phyloP scores from a whole-genome alignment of 2,329 filamentous ascomycete species.

The Ambrosiella beaveri region DNA sequence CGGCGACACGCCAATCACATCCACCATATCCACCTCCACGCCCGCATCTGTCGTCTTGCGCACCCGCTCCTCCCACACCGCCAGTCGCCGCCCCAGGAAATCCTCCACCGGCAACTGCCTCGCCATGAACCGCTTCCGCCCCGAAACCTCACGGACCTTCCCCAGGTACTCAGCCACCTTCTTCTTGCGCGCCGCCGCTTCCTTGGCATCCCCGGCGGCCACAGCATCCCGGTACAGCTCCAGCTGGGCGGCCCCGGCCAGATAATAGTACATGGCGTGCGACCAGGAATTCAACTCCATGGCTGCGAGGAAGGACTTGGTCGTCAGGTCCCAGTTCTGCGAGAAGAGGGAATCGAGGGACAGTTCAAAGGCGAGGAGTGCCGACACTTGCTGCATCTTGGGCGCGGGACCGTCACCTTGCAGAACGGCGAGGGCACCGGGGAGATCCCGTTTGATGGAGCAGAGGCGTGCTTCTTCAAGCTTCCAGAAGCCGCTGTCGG shows the following conservation, averaged over 20 bases:
- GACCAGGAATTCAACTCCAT: constrained; percentile 81
- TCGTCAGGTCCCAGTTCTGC: constrained; percentile 58
- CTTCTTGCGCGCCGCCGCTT: constrained; percentile 39
- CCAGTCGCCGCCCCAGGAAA: constrained; percentile 67
- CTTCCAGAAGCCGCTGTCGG: constrained; percentile 68
- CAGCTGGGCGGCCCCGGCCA: constrained; percentile 61
- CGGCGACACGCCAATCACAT: constrained; percentile 67
- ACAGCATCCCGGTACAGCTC: constrained; percentile 58
- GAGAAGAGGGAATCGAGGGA: constrained; percentile 62
- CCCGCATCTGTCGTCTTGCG: constrained; percentile 33
- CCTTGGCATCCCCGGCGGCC: constrained; percentile 19
- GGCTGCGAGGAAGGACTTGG: constrained; percentile 56
- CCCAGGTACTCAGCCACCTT: constrained; percentile 53
- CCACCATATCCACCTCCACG: constrained; percentile 50
- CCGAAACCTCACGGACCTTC: constrained; percentile 55
- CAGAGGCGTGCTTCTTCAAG: constrained; percentile 72
- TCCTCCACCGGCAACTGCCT: constrained; percentile 77
- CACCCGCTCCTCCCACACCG: constrained; percentile 64
- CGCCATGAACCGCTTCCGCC: constrained; percentile 81
- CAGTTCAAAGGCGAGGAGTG: constrained; percentile 71
- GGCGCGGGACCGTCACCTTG: constrained; percentile 46
- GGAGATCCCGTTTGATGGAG: constrained; percentile 47
- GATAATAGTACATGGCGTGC: constrained; percentile 76
- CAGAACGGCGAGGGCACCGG: constrained; percentile 39
- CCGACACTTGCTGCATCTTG: constrained; percentile 75